Evolutionary conservation across 2,329 filamentous ascomycete species (phyloP).

Genomic region (Colletotrichum lini): DNA sequence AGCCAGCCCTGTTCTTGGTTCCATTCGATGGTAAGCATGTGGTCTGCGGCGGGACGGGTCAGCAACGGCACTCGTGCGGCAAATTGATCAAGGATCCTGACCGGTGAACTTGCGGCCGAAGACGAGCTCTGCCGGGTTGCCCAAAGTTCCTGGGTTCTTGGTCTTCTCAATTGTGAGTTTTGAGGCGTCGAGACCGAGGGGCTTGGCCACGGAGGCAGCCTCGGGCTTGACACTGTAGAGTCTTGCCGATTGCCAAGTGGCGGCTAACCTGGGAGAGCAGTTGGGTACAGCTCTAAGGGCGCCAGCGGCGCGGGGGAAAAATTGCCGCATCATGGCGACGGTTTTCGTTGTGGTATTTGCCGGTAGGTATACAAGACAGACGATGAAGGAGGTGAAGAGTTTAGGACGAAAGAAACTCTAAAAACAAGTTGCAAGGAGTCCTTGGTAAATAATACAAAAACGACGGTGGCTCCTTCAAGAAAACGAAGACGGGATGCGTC

Average conservation of each 20-base stretch:
- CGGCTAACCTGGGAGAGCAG: slow-evolving; percentile 50
- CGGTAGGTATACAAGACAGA: background rate
- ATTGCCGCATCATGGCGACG: slow-evolving; percentile 61
- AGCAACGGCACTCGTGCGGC: background rate
- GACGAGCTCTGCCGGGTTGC: slow-evolving; percentile 84
- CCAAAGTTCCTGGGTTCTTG: slow-evolving; percentile 79
- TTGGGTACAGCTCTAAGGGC: slow-evolving; percentile 42
- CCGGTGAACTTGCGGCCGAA: slow-evolving; percentile 95
- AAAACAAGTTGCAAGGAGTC: background rate
- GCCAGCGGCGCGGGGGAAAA: slow-evolving; percentile 57
- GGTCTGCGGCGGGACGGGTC: slow-evolving; percentile 72
- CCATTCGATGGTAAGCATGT: slow-evolving; percentile 98
- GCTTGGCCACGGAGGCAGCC: slow-evolving; percentile 65
- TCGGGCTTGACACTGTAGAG: slow-evolving; percentile 68
- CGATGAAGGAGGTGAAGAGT: slow-evolving; percentile 7
- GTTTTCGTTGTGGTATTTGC: background rate
- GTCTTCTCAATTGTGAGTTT: slow-evolving; percentile 84
- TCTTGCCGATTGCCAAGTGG: slow-evolving; percentile 54
- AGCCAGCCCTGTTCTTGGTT: slow-evolving; percentile 87
- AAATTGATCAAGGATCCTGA: slow-evolving; percentile 51
- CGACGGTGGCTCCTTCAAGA: slow-evolving; percentile 8
- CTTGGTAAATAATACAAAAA: background rate
- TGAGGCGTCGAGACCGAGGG: slow-evolving; percentile 81
- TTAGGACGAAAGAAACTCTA: background rate
- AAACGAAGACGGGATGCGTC: slow-evolving; percentile 7